A percentile compares a stretch with the other conserved stretches of the same genome.
These are phyloP conservation scores for Suillus americanus DNA, from an alignment of 768 basidiomycete genomes.

Conservation along the genomic window DNA sequence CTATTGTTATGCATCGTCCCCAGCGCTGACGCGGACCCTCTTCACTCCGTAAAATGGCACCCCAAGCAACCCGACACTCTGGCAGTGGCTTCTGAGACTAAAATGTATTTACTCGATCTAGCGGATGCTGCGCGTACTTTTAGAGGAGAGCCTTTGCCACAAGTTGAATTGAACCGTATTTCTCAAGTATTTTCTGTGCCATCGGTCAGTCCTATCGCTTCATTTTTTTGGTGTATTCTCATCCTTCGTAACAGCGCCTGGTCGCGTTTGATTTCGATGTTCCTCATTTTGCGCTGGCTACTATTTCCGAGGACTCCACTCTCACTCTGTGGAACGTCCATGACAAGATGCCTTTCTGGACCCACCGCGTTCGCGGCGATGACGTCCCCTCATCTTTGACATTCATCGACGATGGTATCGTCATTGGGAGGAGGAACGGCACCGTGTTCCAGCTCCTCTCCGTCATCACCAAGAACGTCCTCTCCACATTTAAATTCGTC, in stretches of 20 bases:
- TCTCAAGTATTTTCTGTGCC: conserved; percentile 66
- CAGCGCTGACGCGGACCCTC: conserved; percentile 50
- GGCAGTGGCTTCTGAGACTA: conserved; percentile 79
- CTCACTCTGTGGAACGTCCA: conserved; percentile 81
- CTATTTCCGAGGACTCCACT: conserved; percentile 80
- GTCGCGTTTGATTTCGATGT: conserved; percentile 87
- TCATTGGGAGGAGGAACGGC: conserved; percentile 81
- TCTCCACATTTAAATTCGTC: conserved; percentile 79
- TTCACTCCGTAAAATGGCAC: conserved; percentile 88
- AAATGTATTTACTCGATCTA: conserved; percentile 76
- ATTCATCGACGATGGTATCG: conserved; percentile 83
- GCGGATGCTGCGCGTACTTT: conserved; percentile 57
- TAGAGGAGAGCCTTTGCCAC: conserved; percentile 64
- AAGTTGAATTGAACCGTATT: conserved; percentile 68
- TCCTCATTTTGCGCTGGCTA: conserved; percentile 72
- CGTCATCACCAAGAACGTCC: conserved; percentile 66
- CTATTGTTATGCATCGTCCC: conserved; percentile 72
- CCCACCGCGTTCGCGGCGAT: conserved; percentile 75
- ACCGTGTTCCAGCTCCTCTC: conserved; percentile 83
- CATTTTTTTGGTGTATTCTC: neutral
- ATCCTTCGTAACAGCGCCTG: conserved; percentile 53
- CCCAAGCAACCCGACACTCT: conserved; percentile 77
- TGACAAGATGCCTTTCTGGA: conserved; percentile 73
- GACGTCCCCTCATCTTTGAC: conserved; percentile 81
- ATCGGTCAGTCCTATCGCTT: conserved; percentile 51